Evolutionary conservation across 2,329 filamentous ascomycete species (phyloP).

Genomic region (Tolypocladium inflatum): DNA sequence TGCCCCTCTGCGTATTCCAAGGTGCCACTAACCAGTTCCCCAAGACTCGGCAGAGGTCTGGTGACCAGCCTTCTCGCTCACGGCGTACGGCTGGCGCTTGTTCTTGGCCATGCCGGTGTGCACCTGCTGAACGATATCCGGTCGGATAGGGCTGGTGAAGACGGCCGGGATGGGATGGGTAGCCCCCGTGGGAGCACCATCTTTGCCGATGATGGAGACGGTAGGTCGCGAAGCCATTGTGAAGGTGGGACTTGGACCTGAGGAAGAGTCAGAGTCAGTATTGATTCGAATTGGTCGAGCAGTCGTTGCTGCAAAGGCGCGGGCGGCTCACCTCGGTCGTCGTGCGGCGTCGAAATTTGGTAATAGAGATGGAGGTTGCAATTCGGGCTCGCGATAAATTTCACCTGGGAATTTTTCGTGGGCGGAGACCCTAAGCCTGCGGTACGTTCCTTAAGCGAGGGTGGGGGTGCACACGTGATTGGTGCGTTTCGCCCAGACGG

Average conservation of each 20-base stretch:
- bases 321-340: constrained; percentile 26
- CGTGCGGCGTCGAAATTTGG: constrained; percentile 29
- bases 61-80: constrained; percentile 99
- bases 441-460: constrained; percentile 19
- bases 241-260: constrained; percentile 30
- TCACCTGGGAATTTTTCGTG: constrained; percentile 28
- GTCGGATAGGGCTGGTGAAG: constrained; percentile 95
- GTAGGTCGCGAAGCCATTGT: constrained; percentile 94
- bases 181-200: constrained; percentile 84
- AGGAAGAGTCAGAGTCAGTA: constrained; percentile 3
- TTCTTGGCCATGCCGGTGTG: constrained; percentile 99
- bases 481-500: not conserved
- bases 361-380: constrained; percentile 22
- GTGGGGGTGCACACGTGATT: constrained; percentile 10
- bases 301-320: not conserved
- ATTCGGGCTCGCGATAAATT: constrained; percentile 25
- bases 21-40: constrained; percentile 78
- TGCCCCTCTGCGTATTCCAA: not conserved
- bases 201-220: constrained; percentile 92
- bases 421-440: constrained; percentile 29
- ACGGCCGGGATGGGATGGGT: constrained; percentile 91
- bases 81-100: constrained; percentile 98
- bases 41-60: constrained; percentile 99
- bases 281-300: not conserved
- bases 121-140: constrained; percentile 97